phyloP scores from a whole-genome alignment of 768 basidiomycete genomes.

The Omphalotus guepiniiformis region DNA sequence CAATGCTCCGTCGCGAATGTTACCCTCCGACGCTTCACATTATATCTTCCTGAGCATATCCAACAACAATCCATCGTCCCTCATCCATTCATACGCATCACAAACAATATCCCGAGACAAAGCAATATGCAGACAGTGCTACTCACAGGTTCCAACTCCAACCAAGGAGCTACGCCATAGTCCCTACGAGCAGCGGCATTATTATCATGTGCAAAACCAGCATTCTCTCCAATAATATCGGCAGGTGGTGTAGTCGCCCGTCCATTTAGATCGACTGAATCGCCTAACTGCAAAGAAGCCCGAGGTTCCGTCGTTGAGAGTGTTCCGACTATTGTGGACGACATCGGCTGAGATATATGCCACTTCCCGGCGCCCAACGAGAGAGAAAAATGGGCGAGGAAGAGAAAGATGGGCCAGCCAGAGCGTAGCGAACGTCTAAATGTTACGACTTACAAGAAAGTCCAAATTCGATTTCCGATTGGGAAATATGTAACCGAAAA shows the following conservation, averaged over 20 bases:
- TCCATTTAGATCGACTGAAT: slow-evolving; percentile 20
- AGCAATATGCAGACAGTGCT: background rate
- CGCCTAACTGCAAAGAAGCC: background rate
- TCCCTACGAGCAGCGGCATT: slow-evolving; percentile 20
- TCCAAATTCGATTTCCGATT: background rate
- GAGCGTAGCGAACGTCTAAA: too few relatives aligned
- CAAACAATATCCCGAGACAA: background rate
- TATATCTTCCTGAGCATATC: too few relatives aligned
- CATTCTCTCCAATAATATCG: slow-evolving; percentile 11
- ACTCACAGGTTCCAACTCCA: slow-evolving; percentile 11
- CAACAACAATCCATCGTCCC: too few relatives aligned
- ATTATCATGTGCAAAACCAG: slow-evolving; percentile 9
- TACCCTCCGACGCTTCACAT: too few relatives aligned
- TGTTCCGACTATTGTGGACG: background rate
- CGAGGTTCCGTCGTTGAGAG: background rate
- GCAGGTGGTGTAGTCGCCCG: slow-evolving; percentile 17
- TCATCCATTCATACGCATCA: too few relatives aligned
- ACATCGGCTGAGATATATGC: background rate
- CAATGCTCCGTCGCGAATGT: too few relatives aligned
- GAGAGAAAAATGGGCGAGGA: background rate
- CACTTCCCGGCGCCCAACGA: background rate
- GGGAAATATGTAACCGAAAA: too few relatives aligned
- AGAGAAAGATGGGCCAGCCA: background rate
- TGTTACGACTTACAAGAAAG: background rate
- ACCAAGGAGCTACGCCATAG: too few relatives aligned